Evolutionary conservation across 768 basidiomycete genomes (phyloP), one percentile per base, ranked within the genome.

Genomic region (Boletus reticuloceps): DNA sequence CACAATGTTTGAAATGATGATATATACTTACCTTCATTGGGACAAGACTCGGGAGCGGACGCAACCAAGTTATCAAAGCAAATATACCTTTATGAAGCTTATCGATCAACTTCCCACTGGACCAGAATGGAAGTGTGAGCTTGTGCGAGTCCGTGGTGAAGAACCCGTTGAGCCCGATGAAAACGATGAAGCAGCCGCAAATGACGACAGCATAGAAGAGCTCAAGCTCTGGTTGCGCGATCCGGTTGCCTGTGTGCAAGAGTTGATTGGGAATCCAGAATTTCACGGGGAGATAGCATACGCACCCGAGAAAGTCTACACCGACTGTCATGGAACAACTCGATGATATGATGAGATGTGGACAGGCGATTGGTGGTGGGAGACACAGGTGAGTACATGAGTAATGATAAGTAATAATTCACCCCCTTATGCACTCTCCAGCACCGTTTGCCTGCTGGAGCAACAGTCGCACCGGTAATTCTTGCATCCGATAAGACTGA

Each of bases 401-500:
- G 25, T 25, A 25, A 25, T 6, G 25, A 25, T 25, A 25, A 25
- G 25, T 6, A 25, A 20, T 20, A 25, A 25, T 25, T 6, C 25
- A 25, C 25, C 25, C 25, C 25, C 31, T 6, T 46, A 8, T 31
- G 11, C 17, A 32, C 22, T 31, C 2, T 31, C 20, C 11, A 46
- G 31, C 4, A 3, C 9, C 31, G 7, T 12, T 14, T 46, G 6
- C 45, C 45, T 6, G 11, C 4, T 1, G 38, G 48, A 1, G 48
- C 27, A 0, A 50, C 29, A 1, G 14, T 50, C 1, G 3, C 38
- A 31, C 51, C 39, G 0, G 20, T 53, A 0, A 56, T 59, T 0
- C 31, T 59, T 0, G 51, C 29, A 0, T 59, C 51, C 0, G 54
- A 59, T 2, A 59, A 56, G 25, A 59, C 48, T 0, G 20, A 59